Percentiles rank a stretch among this genome's conserved stretches.
Conservation (phyloP, 306 rosid genomes). For the Vigna trinervia region DNA sequence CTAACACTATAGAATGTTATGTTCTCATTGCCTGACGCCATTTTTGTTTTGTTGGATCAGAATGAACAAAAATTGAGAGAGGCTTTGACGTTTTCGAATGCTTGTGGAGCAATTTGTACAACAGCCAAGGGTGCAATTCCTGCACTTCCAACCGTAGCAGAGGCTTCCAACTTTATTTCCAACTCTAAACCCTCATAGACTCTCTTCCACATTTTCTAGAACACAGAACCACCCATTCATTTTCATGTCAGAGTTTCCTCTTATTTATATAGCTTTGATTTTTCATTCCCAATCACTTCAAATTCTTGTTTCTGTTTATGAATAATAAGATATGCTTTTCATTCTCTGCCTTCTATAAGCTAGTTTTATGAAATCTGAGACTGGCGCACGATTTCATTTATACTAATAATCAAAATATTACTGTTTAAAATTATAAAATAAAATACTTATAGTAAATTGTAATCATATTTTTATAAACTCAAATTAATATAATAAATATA, state of each 20-base stretch:
- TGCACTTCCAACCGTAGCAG: constrained; percentile 62
- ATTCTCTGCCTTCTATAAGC: background rate
- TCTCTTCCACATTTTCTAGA: no score
- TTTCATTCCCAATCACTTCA: background rate
- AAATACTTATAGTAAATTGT: no score
- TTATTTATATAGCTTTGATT: background rate
- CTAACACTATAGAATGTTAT: background rate
- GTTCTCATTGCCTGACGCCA: background rate
- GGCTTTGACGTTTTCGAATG: constrained; percentile 65
- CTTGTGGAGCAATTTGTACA: constrained; percentile 73
- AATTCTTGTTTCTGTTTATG: constrained; percentile 4
- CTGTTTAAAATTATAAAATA: no score
- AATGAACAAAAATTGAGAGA: constrained; percentile 64
- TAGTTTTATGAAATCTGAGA: no score
- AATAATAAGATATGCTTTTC: constrained; percentile 5
- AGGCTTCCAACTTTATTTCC: constrained; percentile 53
- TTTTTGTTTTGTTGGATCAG: constrained; percentile 39
- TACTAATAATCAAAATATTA: no score
- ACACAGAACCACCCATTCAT: constrained; percentile 5
- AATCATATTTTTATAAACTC: no score
- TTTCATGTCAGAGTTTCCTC: constrained; percentile 9
- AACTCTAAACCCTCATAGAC: constrained; percentile 44
- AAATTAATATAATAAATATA: no score
- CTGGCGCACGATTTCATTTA: no score
- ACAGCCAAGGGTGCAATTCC: constrained; percentile 77